Evolutionary conservation across 2,329 filamentous ascomycete species (phyloP), one percentile per base, ranked within the genome.

Genomic region (Colletotrichum echinochloae): DNA sequence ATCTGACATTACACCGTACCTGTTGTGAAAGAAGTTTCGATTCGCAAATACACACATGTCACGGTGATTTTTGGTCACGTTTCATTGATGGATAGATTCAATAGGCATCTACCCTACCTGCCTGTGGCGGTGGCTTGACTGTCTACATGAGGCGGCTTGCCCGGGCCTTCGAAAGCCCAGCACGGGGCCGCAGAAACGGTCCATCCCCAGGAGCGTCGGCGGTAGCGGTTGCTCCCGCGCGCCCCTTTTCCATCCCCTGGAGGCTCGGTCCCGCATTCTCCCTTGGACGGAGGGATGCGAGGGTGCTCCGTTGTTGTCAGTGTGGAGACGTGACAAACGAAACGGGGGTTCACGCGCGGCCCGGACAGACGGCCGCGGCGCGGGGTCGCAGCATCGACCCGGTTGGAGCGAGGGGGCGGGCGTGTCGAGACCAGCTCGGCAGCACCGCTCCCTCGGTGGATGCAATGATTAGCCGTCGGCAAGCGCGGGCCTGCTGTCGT

Each of bases 381-480:
- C 75, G 83, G 81, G 84, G 83, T 76, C 84, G 85, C 81, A 87
- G 85, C 83, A 87, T 86, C 85, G 85, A 84, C 85, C 85, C 83
- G 82, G 79, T 80, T 79, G 81, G 60, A 60, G 48, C 65, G 68
- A 68, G 68, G 70, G 54, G 59, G 63, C 60, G 37, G 62, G 51
- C 65, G 23, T 39, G 44, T 76, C 81, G 81, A 83, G 81, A 79
- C 84, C 84, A 80, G 84, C 84, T 85, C 82, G 82, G 78, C 72
- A 77, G 74, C 77, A 76, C 77, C 61, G 70, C 73, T 51, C 49
- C 64, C 73, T 75, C 75, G 65, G 65, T 66, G 48, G 60, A 46
- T 69, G 71, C 71, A 74, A 67, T 67, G 57, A 71, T 68, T 71
- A 55, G 49, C 55, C 60, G 62, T 71, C 64, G 49, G 54, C 71